These are phyloP conservation scores for Arthonia radiata DNA, from an alignment of 495 filamentous ascomycete genomes.

Conservation along the genomic window DNA sequence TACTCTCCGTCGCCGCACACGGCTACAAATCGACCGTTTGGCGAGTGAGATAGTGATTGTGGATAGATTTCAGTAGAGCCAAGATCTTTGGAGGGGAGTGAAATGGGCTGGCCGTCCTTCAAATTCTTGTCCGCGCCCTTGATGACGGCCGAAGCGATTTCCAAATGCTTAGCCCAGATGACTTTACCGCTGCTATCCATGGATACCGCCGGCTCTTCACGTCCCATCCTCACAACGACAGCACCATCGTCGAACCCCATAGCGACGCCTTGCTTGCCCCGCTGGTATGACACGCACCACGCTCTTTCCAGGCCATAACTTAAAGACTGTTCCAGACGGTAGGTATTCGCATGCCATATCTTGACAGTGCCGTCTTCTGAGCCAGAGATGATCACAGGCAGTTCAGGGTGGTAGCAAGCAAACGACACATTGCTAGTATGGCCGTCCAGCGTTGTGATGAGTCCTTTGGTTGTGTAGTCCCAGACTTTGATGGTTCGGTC, in stretches of 20 bases:
- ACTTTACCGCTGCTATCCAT: slow-evolving; percentile 94
- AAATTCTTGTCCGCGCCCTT: slow-evolving; percentile 61
- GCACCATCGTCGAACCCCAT: slow-evolving; percentile 96
- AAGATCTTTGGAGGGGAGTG: slow-evolving; percentile 74
- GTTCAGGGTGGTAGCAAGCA: slow-evolving; percentile 89
- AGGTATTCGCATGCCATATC: slow-evolving; percentile 97
- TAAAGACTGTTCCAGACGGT: slow-evolving; percentile 80
- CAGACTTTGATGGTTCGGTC: slow-evolving; percentile 83
- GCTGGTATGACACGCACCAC: slow-evolving; percentile 92
- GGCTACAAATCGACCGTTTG: slow-evolving; percentile 90
- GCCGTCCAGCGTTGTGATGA: slow-evolving; percentile 89
- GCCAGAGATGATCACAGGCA: slow-evolving; percentile 95
- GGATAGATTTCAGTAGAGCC: slow-evolving; percentile 94
- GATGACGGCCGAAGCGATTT: slow-evolving; percentile 82
- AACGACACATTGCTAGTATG: slow-evolving; percentile 99
- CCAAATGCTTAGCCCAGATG: slow-evolving; percentile 82
- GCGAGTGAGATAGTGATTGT: slow-evolving; percentile 79
- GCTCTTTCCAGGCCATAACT: slow-evolving; percentile 89
- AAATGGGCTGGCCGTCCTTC: slow-evolving; percentile 73
- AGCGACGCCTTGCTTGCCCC: slow-evolving; percentile 75
- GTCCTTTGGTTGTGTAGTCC: slow-evolving; percentile 95
- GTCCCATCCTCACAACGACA: slow-evolving; percentile 89
- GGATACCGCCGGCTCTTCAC: slow-evolving; percentile 89
- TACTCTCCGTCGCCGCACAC: slow-evolving; percentile 96
- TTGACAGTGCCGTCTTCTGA: slow-evolving; percentile 95